Evolutionary conservation across 2,329 filamentous ascomycete genomes (phyloP).

Genomic region (Monilinia fructicola): DNA sequence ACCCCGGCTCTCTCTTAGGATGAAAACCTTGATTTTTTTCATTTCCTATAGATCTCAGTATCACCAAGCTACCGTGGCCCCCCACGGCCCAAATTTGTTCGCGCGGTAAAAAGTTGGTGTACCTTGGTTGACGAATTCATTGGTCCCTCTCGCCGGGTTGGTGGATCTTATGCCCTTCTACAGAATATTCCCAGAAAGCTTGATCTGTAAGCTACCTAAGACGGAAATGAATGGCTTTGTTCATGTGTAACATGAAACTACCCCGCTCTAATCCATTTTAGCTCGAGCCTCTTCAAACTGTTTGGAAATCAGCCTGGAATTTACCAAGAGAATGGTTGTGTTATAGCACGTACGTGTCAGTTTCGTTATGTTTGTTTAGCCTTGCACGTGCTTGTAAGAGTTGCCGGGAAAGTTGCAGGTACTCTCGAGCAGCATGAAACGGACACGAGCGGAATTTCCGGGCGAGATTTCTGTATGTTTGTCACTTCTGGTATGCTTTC

Average conservation of each 20-base stretch:
- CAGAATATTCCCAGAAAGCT: slow-evolving; percentile 15
- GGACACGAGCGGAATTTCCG: neutral
- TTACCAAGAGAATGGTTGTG: neutral
- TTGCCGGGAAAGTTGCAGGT: neutral
- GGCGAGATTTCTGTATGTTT: slow-evolving; percentile 5
- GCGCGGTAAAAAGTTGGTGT: slow-evolving; percentile 1
- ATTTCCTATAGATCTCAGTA: slow-evolving; percentile 12
- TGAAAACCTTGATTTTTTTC: slow-evolving; percentile 4
- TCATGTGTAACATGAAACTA: slow-evolving; percentile 10
- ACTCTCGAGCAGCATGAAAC: slow-evolving; percentile 7
- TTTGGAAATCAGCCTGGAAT: neutral
- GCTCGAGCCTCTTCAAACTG: neutral
- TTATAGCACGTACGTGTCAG: neutral
- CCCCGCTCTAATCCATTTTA: slow-evolving; percentile 7
- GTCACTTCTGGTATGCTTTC: neutral
- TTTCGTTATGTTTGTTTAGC: neutral
- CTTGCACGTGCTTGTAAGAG: neutral
- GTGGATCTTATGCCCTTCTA: slow-evolving; percentile 20
- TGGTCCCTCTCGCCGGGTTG: slow-evolving; percentile 23
- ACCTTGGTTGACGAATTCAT: slow-evolving; percentile 9
- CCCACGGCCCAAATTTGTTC: slow-evolving; percentile 1
- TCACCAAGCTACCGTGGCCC: slow-evolving; percentile 8
- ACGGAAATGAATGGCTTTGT: slow-evolving; percentile 15
- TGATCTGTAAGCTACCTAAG: slow-evolving; percentile 16
- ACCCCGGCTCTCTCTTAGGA: neutral